Percentiles rank a stretch among this genome's conserved stretches.
Evolutionary conservation across 2,329 filamentous ascomycete genomes (phyloP).

Genomic region (Sporothrix inflata): DNA sequence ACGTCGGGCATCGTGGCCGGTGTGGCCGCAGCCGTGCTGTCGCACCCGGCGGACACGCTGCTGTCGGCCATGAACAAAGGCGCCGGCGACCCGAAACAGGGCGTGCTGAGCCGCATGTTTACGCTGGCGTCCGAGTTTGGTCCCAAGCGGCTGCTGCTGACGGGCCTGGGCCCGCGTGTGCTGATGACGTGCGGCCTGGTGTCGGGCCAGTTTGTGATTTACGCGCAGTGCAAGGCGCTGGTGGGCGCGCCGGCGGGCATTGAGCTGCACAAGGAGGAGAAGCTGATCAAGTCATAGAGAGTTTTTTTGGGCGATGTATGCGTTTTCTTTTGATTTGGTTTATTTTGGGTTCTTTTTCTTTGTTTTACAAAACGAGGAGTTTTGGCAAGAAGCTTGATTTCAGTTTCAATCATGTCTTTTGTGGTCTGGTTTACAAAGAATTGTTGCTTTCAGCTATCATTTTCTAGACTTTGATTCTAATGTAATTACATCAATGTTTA

Average conservation of each 20-base stretch:
- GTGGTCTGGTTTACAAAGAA: background rate
- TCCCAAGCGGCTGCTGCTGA: constrained; percentile 50
- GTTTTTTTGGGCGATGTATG: background rate
- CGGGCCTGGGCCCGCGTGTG: constrained; percentile 55
- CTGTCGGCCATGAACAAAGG: constrained; percentile 61
- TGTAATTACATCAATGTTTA: background rate
- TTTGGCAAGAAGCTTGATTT: constrained; percentile 4
- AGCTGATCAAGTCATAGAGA: constrained; percentile 23
- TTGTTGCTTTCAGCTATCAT: background rate
- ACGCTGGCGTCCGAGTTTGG: constrained; percentile 56
- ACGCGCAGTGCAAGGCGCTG: constrained; percentile 57
- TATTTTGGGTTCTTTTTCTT: background rate
- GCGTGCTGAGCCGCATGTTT: constrained; percentile 56
- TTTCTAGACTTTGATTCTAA: constrained; percentile 9
- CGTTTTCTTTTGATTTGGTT: background rate
- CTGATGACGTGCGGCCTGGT: constrained; percentile 59
- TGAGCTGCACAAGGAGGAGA: constrained; percentile 56
- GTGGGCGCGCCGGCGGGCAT: constrained; percentile 56
- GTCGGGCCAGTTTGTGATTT: constrained; percentile 58
- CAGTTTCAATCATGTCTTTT: background rate
- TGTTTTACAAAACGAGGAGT: background rate
- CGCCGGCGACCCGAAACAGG: constrained; percentile 52
- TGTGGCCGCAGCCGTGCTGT: constrained; percentile 85
- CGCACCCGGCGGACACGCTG: constrained; percentile 78
- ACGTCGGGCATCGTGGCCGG: constrained; percentile 84